Evolutionary conservation across 2,329 filamentous ascomycete species (phyloP).

Genomic region (Monosporascus sp.): DNA sequence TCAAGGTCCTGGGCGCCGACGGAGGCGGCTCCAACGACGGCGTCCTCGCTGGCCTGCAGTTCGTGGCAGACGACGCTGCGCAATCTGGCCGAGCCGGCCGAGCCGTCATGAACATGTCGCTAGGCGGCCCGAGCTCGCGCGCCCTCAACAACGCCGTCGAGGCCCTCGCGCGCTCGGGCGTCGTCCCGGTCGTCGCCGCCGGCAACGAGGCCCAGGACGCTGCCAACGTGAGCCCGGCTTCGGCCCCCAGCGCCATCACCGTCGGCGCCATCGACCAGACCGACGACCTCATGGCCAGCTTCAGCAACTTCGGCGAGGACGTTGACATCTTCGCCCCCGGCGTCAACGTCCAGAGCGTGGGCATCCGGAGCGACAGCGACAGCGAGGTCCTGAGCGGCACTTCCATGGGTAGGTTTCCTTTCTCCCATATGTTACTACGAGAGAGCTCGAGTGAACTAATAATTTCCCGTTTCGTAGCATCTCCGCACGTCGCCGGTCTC

Average conservation of each 20-base stretch:
- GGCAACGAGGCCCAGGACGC: slow-evolving; percentile 54
- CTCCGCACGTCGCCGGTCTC: slow-evolving; percentile 62
- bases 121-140: slow-evolving; percentile 43
- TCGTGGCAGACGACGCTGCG: slow-evolving; percentile 41
- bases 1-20: slow-evolving; percentile 54
- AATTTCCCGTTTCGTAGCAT: slow-evolving; percentile 38
- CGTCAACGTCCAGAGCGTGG: slow-evolving; percentile 46
- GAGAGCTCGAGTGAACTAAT: slow-evolving; percentile 10
- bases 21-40: slow-evolving; percentile 43
- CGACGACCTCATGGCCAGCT: slow-evolving; percentile 42
- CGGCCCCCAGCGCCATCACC: slow-evolving; percentile 50
- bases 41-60: slow-evolving; percentile 57
- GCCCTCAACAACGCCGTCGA: slow-evolving; percentile 53
- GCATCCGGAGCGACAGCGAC: slow-evolving; percentile 42
- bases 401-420: slow-evolving; percentile 42
- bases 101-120: slow-evolving; percentile 59
- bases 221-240: slow-evolving; percentile 46
- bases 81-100: slow-evolving; percentile 39
- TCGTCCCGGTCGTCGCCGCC: slow-evolving; percentile 55
- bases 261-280: slow-evolving; percentile 53
- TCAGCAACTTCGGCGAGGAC: slow-evolving; percentile 52
- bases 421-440: background rate
- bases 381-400: slow-evolving; percentile 46
- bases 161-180: slow-evolving; percentile 40
- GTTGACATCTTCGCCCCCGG: slow-evolving; percentile 55